A percentile compares a stretch with the other conserved stretches of the same genome.
Conservation (phyloP, 2,329 filamentous ascomycete species). For the Westerdykella ornata region DNA sequence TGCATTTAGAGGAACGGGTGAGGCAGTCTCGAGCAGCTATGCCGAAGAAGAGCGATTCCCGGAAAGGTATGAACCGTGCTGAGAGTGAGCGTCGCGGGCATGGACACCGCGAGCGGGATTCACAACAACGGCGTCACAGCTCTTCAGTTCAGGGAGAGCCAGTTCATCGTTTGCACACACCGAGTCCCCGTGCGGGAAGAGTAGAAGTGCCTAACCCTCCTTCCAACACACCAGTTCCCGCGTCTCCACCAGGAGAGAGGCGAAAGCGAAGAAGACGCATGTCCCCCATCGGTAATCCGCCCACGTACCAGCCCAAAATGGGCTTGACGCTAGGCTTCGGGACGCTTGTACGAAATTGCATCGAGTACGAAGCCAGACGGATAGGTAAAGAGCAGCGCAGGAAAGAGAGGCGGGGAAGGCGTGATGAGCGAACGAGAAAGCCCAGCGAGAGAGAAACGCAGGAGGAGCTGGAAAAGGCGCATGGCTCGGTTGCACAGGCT, state of each 20-base stretch:
- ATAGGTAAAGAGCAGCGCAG: conserved; percentile 12
- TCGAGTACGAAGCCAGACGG: conserved; percentile 19
- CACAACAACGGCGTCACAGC: not conserved
- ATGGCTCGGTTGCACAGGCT: too few relatives aligned
- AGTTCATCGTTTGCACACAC: not conserved
- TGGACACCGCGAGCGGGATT: not conserved
- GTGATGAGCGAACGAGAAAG: conserved; percentile 7
- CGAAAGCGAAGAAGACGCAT: conserved; percentile 1
- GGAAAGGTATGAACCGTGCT: not conserved
- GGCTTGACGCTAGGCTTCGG: conserved; percentile 14
- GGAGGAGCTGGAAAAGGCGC: not conserved
- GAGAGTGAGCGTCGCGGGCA: not conserved
- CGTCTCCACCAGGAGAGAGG: not conserved
- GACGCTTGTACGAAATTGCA: conserved; percentile 14
- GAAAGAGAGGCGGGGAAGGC: not conserved
- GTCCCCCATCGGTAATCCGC: conserved; percentile 11
- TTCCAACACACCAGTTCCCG: too few relatives aligned
- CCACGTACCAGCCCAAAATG: conserved; percentile 12
- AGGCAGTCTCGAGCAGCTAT: not conserved
- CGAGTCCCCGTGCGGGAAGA: not conserved
- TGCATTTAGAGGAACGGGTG: conserved; percentile 11
- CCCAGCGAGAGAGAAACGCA: conserved; percentile 1
- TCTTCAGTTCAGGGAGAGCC: not conserved
- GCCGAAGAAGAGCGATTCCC: not conserved
- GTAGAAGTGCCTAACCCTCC: not conserved